Base-by-base conservation (phyloP, 768 basidiomycete genomes). In the Suillus luteus region DNA sequence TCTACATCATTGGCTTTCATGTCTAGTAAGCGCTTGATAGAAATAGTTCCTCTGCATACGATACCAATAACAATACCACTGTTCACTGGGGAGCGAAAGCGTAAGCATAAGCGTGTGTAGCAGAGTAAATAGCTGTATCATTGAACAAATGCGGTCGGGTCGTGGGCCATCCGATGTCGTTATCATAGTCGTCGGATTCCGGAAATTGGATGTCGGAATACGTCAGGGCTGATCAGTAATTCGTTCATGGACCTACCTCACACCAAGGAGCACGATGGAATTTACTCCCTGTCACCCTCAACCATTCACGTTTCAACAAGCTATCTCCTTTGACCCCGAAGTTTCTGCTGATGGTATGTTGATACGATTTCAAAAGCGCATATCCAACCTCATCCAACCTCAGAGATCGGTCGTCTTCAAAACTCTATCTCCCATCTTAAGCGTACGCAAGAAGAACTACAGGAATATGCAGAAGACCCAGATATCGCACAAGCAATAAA, bases 351-450 rank as follows among this genome's bases (percentile, higher is more conserved):
- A 91, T 83, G 92, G 92, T 92, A 60, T 67, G 67, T 37, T 51
- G 8, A 43, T 22, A 48, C 41, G 12, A 60, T 55, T 31, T 24
- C 38, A 51, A 15, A 54, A 44, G 61, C 41, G 61, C 62, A 33
- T 37, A 31, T 46, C 10, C 48, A 51, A 19, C 62, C 19, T 65
- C 48, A 44, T 44, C 9, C 43, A 22, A 43, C 43, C 62, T 59
- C 64, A 93, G 93, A 95, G 74, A 92, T 94, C 55, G 72, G 86
- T 40, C 86, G 93, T 62, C 79, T 94, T 14, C 84, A 86, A 67
- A 86, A 91, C 69, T 94, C 93, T 11, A 72, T 95, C 58, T 68
- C 71, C 41, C 89, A 85, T 67, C 76, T 95, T 58, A 77, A 76
- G 62, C 78, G 80, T 41, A 91, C 93, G 7, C 92, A 95, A 70